Percentiles rank a stretch among this genome's conserved stretches.
Evolutionary conservation across 2,329 filamentous ascomycete species (phyloP).

Genomic region (Colletotrichum sp.): DNA sequence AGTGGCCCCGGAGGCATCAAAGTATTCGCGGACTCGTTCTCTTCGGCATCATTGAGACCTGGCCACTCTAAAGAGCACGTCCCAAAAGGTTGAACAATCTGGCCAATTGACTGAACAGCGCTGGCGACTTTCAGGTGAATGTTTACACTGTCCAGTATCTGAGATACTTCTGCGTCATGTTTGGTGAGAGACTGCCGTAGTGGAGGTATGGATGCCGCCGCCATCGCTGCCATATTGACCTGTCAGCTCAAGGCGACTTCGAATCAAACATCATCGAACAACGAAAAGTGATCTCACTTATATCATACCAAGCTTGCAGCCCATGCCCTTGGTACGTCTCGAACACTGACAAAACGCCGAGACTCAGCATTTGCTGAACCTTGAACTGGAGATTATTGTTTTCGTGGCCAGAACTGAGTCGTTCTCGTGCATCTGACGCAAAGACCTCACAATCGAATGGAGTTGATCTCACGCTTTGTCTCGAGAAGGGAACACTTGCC

Average conservation of each 20-base stretch:
- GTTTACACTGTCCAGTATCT: background rate
- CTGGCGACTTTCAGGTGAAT: background rate
- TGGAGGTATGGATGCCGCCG: background rate
- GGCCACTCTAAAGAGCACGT: background rate
- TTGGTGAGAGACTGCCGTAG: background rate
- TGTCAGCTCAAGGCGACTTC: background rate
- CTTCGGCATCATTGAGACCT: background rate
- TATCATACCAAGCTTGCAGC: background rate
- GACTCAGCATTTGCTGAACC: background rate
- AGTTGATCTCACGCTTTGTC: background rate
- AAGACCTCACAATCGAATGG: background rate
- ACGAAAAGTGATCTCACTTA: background rate
- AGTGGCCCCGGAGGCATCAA: rapidly evolving
- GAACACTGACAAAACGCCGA: background rate
- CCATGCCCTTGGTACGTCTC: background rate
- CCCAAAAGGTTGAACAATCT: background rate
- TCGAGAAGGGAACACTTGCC: background rate
- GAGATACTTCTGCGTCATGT: background rate
- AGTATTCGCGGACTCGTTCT: background rate
- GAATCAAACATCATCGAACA: background rate
- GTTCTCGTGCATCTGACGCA: background rate
- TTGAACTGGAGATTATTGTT: background rate
- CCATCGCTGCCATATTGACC: background rate
- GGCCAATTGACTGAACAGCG: background rate
- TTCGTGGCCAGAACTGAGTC: background rate